Conservation (phyloP, 1,284 basidiomycete species). For the Sporisorium iseilematis-ciliati region DNA sequence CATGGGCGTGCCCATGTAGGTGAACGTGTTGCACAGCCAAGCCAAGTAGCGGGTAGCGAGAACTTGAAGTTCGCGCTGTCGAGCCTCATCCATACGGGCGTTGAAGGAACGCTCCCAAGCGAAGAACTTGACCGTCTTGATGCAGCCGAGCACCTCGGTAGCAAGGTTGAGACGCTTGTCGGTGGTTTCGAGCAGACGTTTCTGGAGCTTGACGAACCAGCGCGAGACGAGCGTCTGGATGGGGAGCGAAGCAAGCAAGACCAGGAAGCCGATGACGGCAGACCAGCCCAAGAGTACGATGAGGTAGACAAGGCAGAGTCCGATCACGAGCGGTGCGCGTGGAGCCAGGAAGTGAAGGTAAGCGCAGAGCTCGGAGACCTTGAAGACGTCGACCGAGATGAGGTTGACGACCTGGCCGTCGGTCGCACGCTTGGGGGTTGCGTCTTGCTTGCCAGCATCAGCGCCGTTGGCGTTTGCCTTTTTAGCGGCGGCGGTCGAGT, state of each 20-base stretch:
- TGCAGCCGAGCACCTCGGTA: constrained; percentile 74
- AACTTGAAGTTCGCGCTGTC: constrained; percentile 72
- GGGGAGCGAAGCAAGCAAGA: constrained; percentile 65
- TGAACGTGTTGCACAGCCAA: constrained; percentile 69
- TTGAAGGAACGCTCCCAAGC: constrained; percentile 72
- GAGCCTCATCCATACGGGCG: constrained; percentile 71
- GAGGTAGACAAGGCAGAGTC: constrained; percentile 71
- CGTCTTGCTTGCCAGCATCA: constrained; percentile 18
- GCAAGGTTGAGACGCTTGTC: constrained; percentile 73
- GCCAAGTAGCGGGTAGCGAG: constrained; percentile 71
- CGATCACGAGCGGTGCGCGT: constrained; percentile 73
- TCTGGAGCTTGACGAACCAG: constrained; percentile 72
- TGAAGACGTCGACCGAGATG: constrained; percentile 74
- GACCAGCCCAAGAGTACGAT: constrained; percentile 74
- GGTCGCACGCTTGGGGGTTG: constrained; percentile 63
- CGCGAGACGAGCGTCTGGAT: constrained; percentile 70
- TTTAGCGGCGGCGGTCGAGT: constrained; percentile 31
- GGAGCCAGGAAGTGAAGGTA: constrained; percentile 70
- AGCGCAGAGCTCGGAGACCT: constrained; percentile 57
- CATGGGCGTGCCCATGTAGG: constrained; percentile 75
- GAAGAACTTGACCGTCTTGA: constrained; percentile 77
- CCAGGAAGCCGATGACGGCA: constrained; percentile 69
- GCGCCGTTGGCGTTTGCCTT: constrained; percentile 22
- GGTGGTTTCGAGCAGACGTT: constrained; percentile 72
- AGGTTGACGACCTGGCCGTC: constrained; percentile 74